phyloP scores from a whole-genome alignment of 495 filamentous ascomycete genomes.

The Penicillium atrosanguineum region DNA sequence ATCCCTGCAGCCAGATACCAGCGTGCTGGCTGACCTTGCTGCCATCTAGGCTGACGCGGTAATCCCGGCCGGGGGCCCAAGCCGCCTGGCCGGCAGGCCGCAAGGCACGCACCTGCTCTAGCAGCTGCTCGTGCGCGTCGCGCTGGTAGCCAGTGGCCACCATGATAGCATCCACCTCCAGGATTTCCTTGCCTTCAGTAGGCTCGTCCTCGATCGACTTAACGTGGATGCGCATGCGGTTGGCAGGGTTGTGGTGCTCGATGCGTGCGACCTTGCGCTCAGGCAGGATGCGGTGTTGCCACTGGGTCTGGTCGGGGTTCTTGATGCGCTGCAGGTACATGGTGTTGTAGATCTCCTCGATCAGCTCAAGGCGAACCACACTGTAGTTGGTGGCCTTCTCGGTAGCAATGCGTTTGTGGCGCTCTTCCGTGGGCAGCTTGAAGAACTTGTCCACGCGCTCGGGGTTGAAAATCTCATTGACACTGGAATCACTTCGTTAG shows the following conservation, averaged over 20 bases:
- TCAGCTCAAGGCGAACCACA: conserved; percentile 81
- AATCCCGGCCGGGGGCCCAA: conserved; percentile 58
- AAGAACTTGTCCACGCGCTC: conserved; percentile 73
- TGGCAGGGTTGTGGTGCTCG: conserved; percentile 46
- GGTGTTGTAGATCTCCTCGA: conserved; percentile 80
- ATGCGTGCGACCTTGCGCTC: conserved; percentile 60
- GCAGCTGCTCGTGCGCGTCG: conserved; percentile 74
- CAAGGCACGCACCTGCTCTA: conserved; percentile 61
- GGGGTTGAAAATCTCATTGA: conserved; percentile 96
- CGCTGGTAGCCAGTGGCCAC: conserved; percentile 85
- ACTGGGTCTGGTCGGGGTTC: conserved; percentile 64
- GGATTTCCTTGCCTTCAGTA: conserved; percentile 47
- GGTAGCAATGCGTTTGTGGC: conserved; percentile 57
- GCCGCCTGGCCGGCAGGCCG: conserved; percentile 50
- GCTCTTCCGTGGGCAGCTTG: conserved; percentile 57
- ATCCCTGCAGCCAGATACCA: conserved; percentile 92
- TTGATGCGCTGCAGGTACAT: conserved; percentile 81
- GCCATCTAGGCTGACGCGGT: conserved; percentile 65
- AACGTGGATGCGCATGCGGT: conserved; percentile 41
- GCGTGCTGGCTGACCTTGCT: conserved; percentile 59
- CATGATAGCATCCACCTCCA: conserved; percentile 79
- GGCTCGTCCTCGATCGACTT: conserved; percentile 25
- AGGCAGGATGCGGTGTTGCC: conserved; percentile 76
- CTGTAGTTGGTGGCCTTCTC: conserved; percentile 88
- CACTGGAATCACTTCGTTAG: conserved; percentile 50